Base-by-base conservation (phyloP, 2,329 filamentous ascomycete species). In the Dothideomycetes sp. region DNA sequence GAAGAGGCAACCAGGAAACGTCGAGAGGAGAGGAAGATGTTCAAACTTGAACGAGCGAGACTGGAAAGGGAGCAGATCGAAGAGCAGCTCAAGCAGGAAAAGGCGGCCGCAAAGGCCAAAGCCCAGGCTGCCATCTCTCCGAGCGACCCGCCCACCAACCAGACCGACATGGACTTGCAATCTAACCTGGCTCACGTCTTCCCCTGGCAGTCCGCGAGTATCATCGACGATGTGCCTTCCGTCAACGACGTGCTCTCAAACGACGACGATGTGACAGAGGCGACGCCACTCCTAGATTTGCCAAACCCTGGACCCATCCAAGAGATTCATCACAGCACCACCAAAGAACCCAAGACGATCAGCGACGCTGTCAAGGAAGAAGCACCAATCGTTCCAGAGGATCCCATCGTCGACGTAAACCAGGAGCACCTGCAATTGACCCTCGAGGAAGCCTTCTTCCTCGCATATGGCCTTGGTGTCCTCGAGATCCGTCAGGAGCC, bases 391-490 rank as follows among this genome's bases (percentile, higher is more conserved):
- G 27, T n/a, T 11, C 10, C 32, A 4, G 22, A 42, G 2, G 47
- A 51, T 4, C 47, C 40, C 4, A 37, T 45, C 4, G 57, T 70
- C 42, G 51, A 66, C 41, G 18, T 38, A 64, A 77, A 64, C 61
- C 55, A 82, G 62, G 91, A 98, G 53, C 87, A 95, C 54, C 77
- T 95, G n/a, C 91, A 96, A 56, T 70, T 98, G 7, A 87, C 81
- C 3, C 73, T 81, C 0, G 87, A 95, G 58, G 91, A 98, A 61
- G 81, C 87, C 0, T 93, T 96, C 61, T 98, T 94, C 58, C 72
- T 98, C 8, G 70, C 69, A 4, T 96, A 93, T 55, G 81, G 73
- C 0, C 68, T 98, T 1, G 89, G 89, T 1, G 74, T 74, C 3
- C 70, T 98, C 7, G 63, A 70, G 3, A 69, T 96, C 2, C 56